Percentiles rank a stretch among this genome's conserved stretches.
phyloP scores from a whole-genome alignment of 2,329 filamentous ascomycete genomes.

The Cadophora luteo-olivacea region DNA sequence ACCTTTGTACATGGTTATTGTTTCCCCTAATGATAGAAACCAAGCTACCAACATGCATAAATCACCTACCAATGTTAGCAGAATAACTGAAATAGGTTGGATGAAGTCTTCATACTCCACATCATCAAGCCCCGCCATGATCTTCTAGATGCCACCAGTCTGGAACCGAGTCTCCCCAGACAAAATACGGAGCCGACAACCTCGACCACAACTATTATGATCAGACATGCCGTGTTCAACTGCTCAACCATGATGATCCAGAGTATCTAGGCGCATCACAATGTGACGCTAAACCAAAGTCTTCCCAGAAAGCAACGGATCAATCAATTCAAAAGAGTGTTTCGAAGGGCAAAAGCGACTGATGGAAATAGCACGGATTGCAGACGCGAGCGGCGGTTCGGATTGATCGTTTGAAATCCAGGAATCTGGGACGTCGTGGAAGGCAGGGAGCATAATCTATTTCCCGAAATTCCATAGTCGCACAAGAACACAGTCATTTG shows the following conservation, averaged over 20 bases:
- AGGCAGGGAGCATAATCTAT: slow-evolving; percentile 7
- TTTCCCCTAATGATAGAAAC: slow-evolving; percentile 21
- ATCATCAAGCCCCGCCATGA: slow-evolving; percentile 31
- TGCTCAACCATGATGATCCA: slow-evolving; percentile 42
- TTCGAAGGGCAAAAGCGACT: background rate
- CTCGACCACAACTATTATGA: slow-evolving; percentile 26
- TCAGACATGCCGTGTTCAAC: slow-evolving; percentile 31
- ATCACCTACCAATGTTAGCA: slow-evolving; percentile 25
- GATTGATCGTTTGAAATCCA: background rate
- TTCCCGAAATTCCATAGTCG: slow-evolving; percentile 10
- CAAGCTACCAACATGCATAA: slow-evolving; percentile 31
- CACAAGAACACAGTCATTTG: background rate
- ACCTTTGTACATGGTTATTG: slow-evolving; percentile 23
- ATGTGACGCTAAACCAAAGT: background rate
- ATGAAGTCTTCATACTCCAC: slow-evolving; percentile 27
- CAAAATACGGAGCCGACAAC: slow-evolving; percentile 31
- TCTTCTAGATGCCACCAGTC: slow-evolving; percentile 22
- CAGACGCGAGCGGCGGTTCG: background rate
- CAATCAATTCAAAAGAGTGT: slow-evolving; percentile 6
- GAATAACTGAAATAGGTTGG: background rate
- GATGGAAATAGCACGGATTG: background rate
- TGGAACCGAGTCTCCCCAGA: slow-evolving; percentile 26
- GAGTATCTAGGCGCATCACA: background rate
- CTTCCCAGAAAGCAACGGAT: background rate
- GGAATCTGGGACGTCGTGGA: slow-evolving; percentile 1